These are phyloP conservation scores for Nannochloropsis limnetica DNA, from an alignment of 352 stramenopile species.

Conservation along the genomic window DNA sequence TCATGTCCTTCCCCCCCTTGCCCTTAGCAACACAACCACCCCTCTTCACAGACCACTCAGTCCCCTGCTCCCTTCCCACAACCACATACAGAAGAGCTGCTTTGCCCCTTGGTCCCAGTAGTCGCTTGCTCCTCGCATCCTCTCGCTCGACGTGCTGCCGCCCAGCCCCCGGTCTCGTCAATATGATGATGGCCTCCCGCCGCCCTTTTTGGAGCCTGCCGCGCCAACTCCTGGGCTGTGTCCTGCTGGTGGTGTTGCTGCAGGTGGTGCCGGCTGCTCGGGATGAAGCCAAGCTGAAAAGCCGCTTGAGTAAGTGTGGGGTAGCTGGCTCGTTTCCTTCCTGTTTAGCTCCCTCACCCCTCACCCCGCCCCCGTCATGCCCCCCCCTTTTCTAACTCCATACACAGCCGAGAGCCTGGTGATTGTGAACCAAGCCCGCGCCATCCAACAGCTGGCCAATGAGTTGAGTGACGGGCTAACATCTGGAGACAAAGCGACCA, in stretches of 20 bases:
- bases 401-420: constrained; percentile 20
- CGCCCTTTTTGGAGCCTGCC: neutral
- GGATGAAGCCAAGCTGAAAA: neutral
- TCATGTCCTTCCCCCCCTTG: too few species aligned
- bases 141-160: too few species aligned
- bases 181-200: neutral
- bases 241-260: constrained; percentile 14
- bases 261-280: neutral
- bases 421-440: neutral
- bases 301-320: constrained; percentile 12
- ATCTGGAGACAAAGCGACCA: neutral
- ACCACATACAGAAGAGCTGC: neutral
- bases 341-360: neutral
- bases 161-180: too few species aligned
- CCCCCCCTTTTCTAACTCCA: neutral
- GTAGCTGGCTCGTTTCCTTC: neutral
- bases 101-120: neutral
- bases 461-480: neutral
- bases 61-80: neutral
- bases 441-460: constrained; percentile 14
- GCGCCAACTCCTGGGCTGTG: neutral
- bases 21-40: too few species aligned
- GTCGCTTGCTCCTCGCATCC: neutral
- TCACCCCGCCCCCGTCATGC: neutral
- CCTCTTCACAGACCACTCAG: neutral